A percentile compares a stretch with the other conserved stretches of the same genome.
Evolutionary conservation across 108 stramenopile genomes (phyloP).

Genomic region (Nannochloropsis gaditana): DNA sequence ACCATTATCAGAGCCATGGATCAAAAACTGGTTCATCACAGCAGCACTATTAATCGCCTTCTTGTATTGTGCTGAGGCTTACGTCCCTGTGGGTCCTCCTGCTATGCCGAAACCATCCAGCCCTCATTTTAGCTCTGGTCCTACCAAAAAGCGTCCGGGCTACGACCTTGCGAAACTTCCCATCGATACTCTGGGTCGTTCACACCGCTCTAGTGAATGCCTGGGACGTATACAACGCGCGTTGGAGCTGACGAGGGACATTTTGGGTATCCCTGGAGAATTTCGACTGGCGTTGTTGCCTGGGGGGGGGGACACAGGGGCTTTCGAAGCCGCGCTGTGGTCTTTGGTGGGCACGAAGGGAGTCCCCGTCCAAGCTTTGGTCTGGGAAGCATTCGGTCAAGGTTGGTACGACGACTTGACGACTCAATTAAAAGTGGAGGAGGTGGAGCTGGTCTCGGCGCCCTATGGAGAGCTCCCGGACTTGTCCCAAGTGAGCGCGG

Average conservation of each 20-base stretch:
- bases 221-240: not conserved
- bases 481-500: constrained; percentile 65
- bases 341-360: constrained; percentile 2
- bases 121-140: constrained; percentile 11
- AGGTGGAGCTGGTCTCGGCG: constrained; percentile 81
- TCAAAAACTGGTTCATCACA: not conserved
- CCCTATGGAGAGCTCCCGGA: constrained; percentile 94
- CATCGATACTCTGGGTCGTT: not conserved
- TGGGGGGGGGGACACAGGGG: not conserved
- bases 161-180: not conserved
- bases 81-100: not conserved
- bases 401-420: constrained; percentile 68
- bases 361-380: not conserved
- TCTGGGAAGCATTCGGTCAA: not conserved
- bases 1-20: no score
- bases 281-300: not conserved
- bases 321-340: not conserved
- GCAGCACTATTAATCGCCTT: not conserved
- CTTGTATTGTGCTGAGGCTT: not conserved
- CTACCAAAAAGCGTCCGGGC: constrained; percentile 7
- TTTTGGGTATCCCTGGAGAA: not conserved
- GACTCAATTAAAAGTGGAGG: constrained; percentile 77
- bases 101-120: not conserved
- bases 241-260: not conserved
- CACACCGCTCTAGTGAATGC: not conserved